phyloP scores from a whole-genome alignment of 129 eudicot genomes.

The Helianthus annuus region HanXRQr2.0-SUNRISE NC_035439.2:13652525-13653024 shows the following conservation, averaged over 20 bases:
- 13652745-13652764: constrained; percentile 10
- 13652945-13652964: too few species aligned
- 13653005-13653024: too few species aligned
- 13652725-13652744: constrained; percentile 3
- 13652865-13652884: too few species aligned
- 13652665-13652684: constrained; percentile 37
- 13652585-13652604: constrained; percentile 11
- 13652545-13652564: constrained; percentile 12
- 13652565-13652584: neutral
- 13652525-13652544: constrained; percentile 8
- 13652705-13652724: constrained; percentile 36
- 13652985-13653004: too few species aligned
- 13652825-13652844: neutral
- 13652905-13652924: too few species aligned
- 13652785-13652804: neutral
- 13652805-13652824: neutral
- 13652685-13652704: constrained; percentile 41
- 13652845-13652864: neutral
- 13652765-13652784: constrained; percentile 1
- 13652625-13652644: constrained; percentile 26
- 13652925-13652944: too few species aligned
- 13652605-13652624: constrained; percentile 41
- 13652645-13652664: constrained; percentile 32
- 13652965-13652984: too few species aligned
- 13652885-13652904: too few species aligned